Conservation (phyloP, 1,139 yeast genomes). For the Candida pseudoviswanathii region DNA sequence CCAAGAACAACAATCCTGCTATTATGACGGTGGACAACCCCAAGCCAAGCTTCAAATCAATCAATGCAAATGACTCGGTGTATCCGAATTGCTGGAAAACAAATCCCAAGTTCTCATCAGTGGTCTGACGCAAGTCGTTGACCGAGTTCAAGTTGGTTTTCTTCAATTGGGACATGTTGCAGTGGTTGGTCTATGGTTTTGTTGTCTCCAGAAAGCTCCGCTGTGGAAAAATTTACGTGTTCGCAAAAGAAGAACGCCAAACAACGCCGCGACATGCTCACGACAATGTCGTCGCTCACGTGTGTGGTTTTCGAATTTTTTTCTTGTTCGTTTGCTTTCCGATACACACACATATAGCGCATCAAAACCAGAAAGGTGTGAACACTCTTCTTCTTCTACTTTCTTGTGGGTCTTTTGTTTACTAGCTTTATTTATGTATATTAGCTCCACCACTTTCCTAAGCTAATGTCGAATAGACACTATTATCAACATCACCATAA, state of each 20-base stretch:
- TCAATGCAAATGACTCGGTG: constrained; percentile 55
- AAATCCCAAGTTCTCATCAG: constrained; percentile 50
- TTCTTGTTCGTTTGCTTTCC: neutral
- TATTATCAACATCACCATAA: constrained; percentile 4
- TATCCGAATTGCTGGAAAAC: constrained; percentile 61
- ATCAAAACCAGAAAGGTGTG: neutral
- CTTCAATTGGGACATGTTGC: constrained; percentile 26
- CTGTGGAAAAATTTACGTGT: constrained; percentile 4
- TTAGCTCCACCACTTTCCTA: neutral
- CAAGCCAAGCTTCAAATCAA: constrained; percentile 65
- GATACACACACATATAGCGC: neutral
- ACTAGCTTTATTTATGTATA: constrained; percentile 2
- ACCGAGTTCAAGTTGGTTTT: constrained; percentile 38
- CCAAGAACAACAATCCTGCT: constrained; percentile 64
- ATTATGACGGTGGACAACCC: constrained; percentile 69
- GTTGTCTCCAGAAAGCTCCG: neutral
- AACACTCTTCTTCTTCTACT: neutral
- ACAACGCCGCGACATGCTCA: too few species aligned
- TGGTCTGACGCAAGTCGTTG: constrained; percentile 48
- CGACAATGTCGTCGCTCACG: neutral
- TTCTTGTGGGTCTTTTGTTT: neutral
- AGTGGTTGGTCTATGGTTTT: neutral
- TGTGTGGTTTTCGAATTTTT: neutral
- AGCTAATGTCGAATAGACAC: constrained; percentile 5
- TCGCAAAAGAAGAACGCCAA: constrained; percentile 4